phyloP scores from a whole-genome alignment of 306 rosid genomes.

The Pyrus communis region DNA sequence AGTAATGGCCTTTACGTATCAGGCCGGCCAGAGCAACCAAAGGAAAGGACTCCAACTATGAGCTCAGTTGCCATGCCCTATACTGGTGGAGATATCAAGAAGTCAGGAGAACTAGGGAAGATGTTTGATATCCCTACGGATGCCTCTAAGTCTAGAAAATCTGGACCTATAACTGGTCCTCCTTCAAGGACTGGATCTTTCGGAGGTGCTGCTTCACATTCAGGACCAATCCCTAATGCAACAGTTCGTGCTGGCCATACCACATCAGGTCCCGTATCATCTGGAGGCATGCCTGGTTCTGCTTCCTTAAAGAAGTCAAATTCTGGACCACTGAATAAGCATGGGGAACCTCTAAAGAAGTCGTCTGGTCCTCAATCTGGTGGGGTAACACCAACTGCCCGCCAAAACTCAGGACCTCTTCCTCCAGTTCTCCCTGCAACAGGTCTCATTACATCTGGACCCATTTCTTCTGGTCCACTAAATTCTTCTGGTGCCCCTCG shows the following conservation, averaged over 20 bases:
- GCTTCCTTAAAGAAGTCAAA: slow-evolving; percentile 75
- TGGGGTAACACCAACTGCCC: slow-evolving; percentile 50
- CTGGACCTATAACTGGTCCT: slow-evolving; percentile 70
- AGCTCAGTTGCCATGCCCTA: slow-evolving; percentile 91
- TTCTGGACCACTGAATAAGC: slow-evolving; percentile 93
- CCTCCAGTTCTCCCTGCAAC: slow-evolving; percentile 90
- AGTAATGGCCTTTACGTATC: slow-evolving; percentile 98
- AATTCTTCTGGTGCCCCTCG: slow-evolving; percentile 94
- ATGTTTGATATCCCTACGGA: slow-evolving; percentile 93
- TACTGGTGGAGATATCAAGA: slow-evolving; percentile 96
- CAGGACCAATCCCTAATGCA: slow-evolving; percentile 80
- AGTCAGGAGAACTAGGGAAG: slow-evolving; percentile 88
- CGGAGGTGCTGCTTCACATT: slow-evolving; percentile 85
- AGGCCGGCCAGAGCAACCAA: slow-evolving; percentile 96
- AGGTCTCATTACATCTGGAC: slow-evolving; percentile 92
- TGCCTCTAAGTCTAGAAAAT: slow-evolving; percentile 87
- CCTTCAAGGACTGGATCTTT: slow-evolving; percentile 88
- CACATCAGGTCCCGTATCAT: slow-evolving; percentile 66
- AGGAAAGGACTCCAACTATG: slow-evolving; percentile 94
- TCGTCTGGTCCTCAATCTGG: slow-evolving; percentile 98
- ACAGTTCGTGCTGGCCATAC: slow-evolving; percentile 60
- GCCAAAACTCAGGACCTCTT: slow-evolving; percentile 92
- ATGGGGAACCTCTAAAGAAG: slow-evolving; percentile 93
- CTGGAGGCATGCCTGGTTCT: slow-evolving; percentile 63
- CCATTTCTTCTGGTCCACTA: slow-evolving; percentile 84